Evolutionary conservation across 2,329 filamentous ascomycete species (phyloP).

Genomic region (Talaromyces sp.): DNA sequence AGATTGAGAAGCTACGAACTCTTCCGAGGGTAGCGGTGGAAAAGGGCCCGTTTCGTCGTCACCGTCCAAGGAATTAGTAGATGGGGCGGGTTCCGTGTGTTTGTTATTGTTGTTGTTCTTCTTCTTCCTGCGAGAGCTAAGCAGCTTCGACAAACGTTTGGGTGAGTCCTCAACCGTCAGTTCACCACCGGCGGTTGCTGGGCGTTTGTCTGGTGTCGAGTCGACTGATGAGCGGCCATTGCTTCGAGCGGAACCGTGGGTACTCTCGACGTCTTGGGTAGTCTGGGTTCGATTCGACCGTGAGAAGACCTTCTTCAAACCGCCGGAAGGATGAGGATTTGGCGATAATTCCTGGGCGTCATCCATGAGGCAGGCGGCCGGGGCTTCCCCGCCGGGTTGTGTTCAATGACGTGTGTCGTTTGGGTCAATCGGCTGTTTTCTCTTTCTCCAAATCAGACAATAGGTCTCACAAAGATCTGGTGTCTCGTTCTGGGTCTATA

Average conservation of each 20-base stretch:
- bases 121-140: slow-evolving; percentile 39
- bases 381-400: not conserved
- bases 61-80: not conserved
- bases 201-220: slow-evolving; percentile 33
- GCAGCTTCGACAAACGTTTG: slow-evolving; percentile 49
- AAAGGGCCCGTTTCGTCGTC: not conserved
- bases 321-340: slow-evolving; percentile 24
- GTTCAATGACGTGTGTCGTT: not conserved
- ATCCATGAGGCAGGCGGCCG: slow-evolving; percentile 25
- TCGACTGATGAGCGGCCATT: slow-evolving; percentile 35
- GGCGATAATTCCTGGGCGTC: slow-evolving; percentile 17
- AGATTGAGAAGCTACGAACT: slow-evolving; percentile 19
- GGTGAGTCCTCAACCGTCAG: slow-evolving; percentile 25
- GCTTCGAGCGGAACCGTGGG: slow-evolving; percentile 26
- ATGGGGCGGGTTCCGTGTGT: slow-evolving; percentile 2
- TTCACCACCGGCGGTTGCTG: slow-evolving; percentile 30
- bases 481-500: not conserved
- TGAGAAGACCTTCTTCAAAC: slow-evolving; percentile 31
- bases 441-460: not conserved
- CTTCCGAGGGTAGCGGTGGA: slow-evolving; percentile 11
- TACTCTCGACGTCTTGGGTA: slow-evolving; percentile 27
- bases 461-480: not conserved
- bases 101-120: slow-evolving; percentile 27
- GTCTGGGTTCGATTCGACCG: slow-evolving; percentile 34
- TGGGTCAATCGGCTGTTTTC: not conserved